A percentile compares a stretch with the other conserved stretches of the same genome.
Conservation (phyloP, 345 rosid species). For the Passiflora organensis region DNA sequence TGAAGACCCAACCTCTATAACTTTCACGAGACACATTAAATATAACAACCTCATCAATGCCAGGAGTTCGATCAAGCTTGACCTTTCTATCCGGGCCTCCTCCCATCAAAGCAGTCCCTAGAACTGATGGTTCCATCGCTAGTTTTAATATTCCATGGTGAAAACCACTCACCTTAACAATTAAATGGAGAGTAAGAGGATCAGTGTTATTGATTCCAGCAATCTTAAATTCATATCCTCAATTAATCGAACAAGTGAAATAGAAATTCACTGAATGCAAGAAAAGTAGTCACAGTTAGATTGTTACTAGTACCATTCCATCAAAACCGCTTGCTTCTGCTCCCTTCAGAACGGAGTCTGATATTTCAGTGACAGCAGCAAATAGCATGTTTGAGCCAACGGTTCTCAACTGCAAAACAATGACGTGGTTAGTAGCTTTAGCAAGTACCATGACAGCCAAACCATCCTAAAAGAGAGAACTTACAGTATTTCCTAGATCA, state of each 20-base stretch:
- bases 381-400: conserved; percentile 84
- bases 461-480: conserved; percentile 20
- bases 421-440: conserved; percentile 19
- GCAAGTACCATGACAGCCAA: conserved; percentile 4
- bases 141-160: conserved; percentile 83
- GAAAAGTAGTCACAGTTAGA: conserved; percentile 6
- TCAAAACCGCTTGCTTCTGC: conserved; percentile 92
- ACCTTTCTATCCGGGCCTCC: conserved; percentile 89
- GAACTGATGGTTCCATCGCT: conserved; percentile 91
- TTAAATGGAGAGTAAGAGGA: background rate
- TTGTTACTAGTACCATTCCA: conserved; percentile 61
- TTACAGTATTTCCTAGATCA: conserved; percentile 83
- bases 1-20: background rate
- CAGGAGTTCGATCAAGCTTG: conserved; percentile 81
- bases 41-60: conserved; percentile 73
- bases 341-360: conserved; percentile 80
- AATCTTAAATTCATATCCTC: background rate
- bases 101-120: conserved; percentile 82
- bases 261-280: background rate
- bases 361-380: conserved; percentile 82
- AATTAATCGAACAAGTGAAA: background rate
- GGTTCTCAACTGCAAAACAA: conserved; percentile 61
- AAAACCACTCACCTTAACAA: conserved; percentile 67
- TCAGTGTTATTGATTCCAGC: too few species aligned
- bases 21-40: conserved; percentile 5